Evolutionary conservation across 371 early-diverging fungal genomes (phyloP).

Genomic region (Mucor lusitanicus): DNA sequence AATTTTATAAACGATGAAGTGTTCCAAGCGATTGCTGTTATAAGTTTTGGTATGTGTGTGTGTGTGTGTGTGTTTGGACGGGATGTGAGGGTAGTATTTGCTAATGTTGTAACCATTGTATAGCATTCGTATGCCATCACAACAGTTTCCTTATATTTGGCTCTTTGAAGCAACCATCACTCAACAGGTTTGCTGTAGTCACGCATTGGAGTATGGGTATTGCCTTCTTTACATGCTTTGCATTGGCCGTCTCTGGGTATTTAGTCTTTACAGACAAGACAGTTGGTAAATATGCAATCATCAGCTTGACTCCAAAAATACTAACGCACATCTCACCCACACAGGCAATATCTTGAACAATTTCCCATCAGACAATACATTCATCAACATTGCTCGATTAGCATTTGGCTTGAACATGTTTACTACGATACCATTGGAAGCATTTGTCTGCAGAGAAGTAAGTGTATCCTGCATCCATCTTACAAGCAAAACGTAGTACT

Average conservation of each 20-base stretch:
- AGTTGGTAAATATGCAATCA: background rate
- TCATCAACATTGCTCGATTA: constrained; percentile 79
- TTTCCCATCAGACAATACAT: constrained; percentile 68
- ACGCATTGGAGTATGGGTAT: constrained; percentile 73
- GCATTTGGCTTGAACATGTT: constrained; percentile 86
- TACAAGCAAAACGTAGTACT: background rate
- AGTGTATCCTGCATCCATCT: background rate
- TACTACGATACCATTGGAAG: constrained; percentile 76
- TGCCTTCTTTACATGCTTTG: constrained; percentile 66
- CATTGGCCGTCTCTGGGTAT: constrained; percentile 69
- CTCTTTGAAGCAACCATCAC: constrained; percentile 68
- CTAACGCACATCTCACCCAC: background rate
- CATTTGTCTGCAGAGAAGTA: constrained; percentile 82
- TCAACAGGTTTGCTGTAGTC: constrained; percentile 74
- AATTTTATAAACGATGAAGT: constrained; percentile 58
- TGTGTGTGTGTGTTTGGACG: too few relatives aligned
- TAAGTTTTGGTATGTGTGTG: constrained; percentile 75
- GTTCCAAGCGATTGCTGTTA: constrained; percentile 80
- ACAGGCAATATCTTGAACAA: constrained; percentile 76
- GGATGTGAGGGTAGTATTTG: too few relatives aligned
- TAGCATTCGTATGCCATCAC: constrained; percentile 86
- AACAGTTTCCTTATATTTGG: constrained; percentile 82
- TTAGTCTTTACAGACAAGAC: constrained; percentile 73
- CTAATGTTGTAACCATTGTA: background rate
- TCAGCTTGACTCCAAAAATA: background rate